Conservation (phyloP, 257 asterid genomes). For the Solanum acaule region DNA sequence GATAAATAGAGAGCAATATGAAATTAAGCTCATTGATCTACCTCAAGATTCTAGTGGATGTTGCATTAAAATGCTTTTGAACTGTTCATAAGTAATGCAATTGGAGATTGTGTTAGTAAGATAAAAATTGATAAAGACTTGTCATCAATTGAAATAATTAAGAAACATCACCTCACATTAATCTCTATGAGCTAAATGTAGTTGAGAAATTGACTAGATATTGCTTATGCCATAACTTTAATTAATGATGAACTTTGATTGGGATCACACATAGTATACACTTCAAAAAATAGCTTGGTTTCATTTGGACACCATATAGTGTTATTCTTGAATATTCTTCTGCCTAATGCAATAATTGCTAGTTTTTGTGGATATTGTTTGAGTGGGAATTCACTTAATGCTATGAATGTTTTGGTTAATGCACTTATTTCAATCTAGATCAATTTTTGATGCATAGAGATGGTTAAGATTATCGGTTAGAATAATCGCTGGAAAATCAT, state of each 20-base stretch:
- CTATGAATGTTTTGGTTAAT: not conserved
- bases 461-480: too few species aligned
- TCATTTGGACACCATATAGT: not conserved
- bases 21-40: not conserved
- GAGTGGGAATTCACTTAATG: not conserved
- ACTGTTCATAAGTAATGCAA: slow-evolving; percentile 3
- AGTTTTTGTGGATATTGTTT: not conserved
- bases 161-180: not conserved
- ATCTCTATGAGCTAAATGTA: not conserved
- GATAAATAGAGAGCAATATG: not conserved
- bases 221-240: not conserved
- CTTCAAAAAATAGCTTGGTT: not conserved
- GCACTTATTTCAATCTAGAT: too few species aligned
- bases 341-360: not conserved
- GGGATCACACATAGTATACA: not conserved
- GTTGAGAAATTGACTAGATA: not conserved
- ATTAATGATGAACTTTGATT: not conserved
- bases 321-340: not conserved
- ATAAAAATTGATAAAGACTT: not conserved
- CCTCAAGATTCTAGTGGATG: slow-evolving; percentile 3
- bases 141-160: not conserved
- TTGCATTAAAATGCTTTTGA: slow-evolving; percentile 3
- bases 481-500: too few species aligned
- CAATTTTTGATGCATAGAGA: too few species aligned
- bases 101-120: not conserved